A percentile compares a stretch with the other conserved stretches of the same genome.
Evolutionary conservation across 2,329 filamentous ascomycete genomes (phyloP).

Genomic region (Coniella lustricola): DNA sequence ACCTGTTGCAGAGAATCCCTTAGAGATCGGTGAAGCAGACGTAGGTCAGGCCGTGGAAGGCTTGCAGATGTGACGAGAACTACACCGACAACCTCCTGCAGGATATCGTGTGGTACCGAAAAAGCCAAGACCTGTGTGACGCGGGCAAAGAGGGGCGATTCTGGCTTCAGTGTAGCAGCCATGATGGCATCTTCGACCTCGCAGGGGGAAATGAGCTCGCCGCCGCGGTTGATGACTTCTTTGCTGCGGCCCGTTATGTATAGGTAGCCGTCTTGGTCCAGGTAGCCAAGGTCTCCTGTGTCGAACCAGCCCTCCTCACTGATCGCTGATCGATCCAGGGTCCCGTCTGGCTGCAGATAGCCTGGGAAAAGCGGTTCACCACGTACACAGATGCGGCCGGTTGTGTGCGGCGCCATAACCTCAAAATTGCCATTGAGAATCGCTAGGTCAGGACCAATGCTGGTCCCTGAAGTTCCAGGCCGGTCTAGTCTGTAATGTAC

Average conservation of each 20-base stretch:
- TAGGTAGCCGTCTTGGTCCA: conserved; percentile 73
- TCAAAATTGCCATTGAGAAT: conserved; percentile 67
- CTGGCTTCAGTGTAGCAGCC: conserved; percentile 6
- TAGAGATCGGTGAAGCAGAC: conserved; percentile 39
- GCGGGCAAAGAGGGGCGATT: conserved; percentile 2
- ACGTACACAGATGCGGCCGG: conserved; percentile 76
- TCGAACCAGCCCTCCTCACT: conserved; percentile 75
- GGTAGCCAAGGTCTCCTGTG: conserved; percentile 79
- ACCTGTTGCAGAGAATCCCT: conserved; percentile 41
- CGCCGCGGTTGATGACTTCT: conserved; percentile 85
- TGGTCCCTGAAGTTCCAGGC: conserved; percentile 74
- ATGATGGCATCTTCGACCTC: conserved; percentile 66
- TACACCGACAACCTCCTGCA: conserved; percentile 14
- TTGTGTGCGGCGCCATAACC: conserved; percentile 59
- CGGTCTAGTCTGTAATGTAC: conserved; percentile 52
- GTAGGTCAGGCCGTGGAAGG: conserved; percentile 30
- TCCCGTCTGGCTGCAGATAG: conserved; percentile 69
- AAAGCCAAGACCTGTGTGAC: conserved; percentile 10
- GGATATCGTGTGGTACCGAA: conserved; percentile 9
- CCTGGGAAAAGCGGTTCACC: conserved; percentile 80
- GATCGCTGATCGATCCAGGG: conserved; percentile 69
- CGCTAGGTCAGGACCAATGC: conserved; percentile 74
- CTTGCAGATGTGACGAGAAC: conserved; percentile 8
- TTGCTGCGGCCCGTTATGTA: conserved; percentile 89
- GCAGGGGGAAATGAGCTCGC: conserved; percentile 84